These are phyloP conservation scores for Globisporangium alternatum DNA, from an alignment of 352 stramenopile genomes.

Conservation along the genomic window DNA sequence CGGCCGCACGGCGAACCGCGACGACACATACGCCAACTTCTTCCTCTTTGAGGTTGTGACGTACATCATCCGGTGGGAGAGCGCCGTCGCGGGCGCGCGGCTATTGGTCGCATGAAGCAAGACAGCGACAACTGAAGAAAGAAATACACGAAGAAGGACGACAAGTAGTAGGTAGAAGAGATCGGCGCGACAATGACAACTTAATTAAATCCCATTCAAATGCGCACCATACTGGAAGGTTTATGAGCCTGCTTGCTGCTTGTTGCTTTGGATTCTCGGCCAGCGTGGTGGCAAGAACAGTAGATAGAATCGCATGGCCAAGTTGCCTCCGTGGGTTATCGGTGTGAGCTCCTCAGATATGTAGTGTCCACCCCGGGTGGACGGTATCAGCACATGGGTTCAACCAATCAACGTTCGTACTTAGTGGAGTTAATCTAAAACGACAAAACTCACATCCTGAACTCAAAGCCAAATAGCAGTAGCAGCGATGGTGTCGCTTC, in stretches of 20 bases:
- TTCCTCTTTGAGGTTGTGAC: slow-evolving; percentile 52
- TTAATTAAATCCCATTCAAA: not conserved
- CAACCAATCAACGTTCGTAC: too few species aligned
- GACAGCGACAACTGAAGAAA: not conserved
- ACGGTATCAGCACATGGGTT: too few species aligned
- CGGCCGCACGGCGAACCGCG: slow-evolving; percentile 38
- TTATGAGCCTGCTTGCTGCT: too few species aligned
- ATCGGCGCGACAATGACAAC: not conserved
- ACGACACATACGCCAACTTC: slow-evolving; percentile 34
- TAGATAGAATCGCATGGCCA: too few species aligned
- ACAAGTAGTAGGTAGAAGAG: not conserved
- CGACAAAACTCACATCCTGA: too few species aligned
- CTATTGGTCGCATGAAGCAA: slow-evolving; percentile 23
- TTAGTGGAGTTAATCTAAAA: too few species aligned
- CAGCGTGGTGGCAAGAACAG: too few species aligned
- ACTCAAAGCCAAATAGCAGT: not conserved
- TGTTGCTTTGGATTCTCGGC: too few species aligned
- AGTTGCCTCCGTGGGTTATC: too few species aligned
- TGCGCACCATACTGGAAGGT: not conserved
- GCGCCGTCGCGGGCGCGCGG: slow-evolving; percentile 31
- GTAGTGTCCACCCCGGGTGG: too few species aligned
- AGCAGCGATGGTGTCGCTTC: not conserved
- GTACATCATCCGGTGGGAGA: slow-evolving; percentile 48
- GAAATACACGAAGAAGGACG: too few species aligned
- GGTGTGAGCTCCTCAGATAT: too few species aligned